phyloP scores from a whole-genome alignment of 805 yeast species.

The Metschnikowia matae region DNA sequence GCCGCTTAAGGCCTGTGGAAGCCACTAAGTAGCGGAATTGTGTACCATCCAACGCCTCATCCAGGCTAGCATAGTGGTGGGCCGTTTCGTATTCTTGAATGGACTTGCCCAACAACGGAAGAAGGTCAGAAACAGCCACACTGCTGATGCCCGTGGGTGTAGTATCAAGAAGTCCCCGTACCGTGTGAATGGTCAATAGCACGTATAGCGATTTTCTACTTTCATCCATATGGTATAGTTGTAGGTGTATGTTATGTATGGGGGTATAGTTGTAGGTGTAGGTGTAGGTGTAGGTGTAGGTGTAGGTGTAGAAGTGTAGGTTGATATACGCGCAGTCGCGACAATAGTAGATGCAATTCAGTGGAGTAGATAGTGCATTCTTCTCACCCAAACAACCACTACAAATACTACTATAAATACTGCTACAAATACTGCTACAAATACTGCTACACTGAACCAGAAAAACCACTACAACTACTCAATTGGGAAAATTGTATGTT shows the following conservation, averaged over 20 bases:
- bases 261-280: too few species aligned
- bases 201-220: slow-evolving; percentile 1
- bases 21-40: slow-evolving; percentile 2
- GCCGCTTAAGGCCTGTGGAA: background rate
- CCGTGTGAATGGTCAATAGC: background rate
- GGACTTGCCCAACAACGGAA: background rate
- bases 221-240: background rate
- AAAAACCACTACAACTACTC: too few species aligned
- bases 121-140: background rate
- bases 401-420: too few species aligned
- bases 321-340: too few species aligned
- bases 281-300: background rate
- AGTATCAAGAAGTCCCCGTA: background rate
- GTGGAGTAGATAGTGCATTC: too few species aligned
- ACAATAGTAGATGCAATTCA: too few species aligned
- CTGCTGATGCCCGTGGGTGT: background rate
- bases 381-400: too few species aligned
- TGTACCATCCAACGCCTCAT: background rate
- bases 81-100: background rate
- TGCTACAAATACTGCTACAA: too few species aligned
- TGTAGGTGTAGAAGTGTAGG: background rate
- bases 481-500: too few species aligned
- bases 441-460: too few species aligned
- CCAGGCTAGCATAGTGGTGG: background rate
- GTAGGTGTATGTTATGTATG: too few species aligned